Evolutionary conservation across 2,329 filamentous ascomycete species (phyloP), one percentile per base, ranked within the genome.

Genomic region (Aspergillus texensis): DNA sequence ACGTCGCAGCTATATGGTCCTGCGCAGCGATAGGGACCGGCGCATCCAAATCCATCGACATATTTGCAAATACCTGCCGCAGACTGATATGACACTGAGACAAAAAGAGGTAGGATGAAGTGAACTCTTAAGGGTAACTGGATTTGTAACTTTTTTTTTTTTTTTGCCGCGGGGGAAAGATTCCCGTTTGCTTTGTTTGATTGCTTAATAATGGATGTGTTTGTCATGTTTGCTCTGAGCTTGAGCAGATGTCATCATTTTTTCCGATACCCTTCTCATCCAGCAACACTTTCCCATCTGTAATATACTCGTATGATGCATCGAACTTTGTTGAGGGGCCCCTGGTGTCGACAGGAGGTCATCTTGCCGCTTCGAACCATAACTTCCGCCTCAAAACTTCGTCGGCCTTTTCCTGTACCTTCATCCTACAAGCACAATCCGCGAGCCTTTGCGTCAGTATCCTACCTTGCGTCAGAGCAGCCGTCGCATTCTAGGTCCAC

Each of bases 21-120:
- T 78, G 67, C 65, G 77, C 72, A 45, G 75, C 73, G 72, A 86
- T 80, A 66, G 84, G 81, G 57, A 87, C 81, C 56, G 84, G 83
- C 30, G 79, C 80, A 76, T 88, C 86, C 65, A 87, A 66, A 73
- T 88, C 86, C 86, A 88, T 88, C 68, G 73, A 75, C 73, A 75
- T 75, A 32, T 69, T 74, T 55, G 52, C 52, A 14, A 39, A 39
- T 39, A 39, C 19, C 32, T 55, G 32, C 34, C 32, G 34, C 10
- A 39, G 30, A 32, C 28, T 21, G 32, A 12, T 55, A 14, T 39
- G 34, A 52, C 11, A 52, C 10, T 10, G 30, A n/a, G 21, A 52
- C 10, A 21, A n/a, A 26, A 28, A 48, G 21, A 48, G n/a, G 11
- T 48, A 28, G 14, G 52, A 41, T 55, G 52, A 55, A 6, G 14